Conservation (phyloP, 2,329 filamentous ascomycete genomes). For the Paecilomyces dactylethromorphus region DNA sequence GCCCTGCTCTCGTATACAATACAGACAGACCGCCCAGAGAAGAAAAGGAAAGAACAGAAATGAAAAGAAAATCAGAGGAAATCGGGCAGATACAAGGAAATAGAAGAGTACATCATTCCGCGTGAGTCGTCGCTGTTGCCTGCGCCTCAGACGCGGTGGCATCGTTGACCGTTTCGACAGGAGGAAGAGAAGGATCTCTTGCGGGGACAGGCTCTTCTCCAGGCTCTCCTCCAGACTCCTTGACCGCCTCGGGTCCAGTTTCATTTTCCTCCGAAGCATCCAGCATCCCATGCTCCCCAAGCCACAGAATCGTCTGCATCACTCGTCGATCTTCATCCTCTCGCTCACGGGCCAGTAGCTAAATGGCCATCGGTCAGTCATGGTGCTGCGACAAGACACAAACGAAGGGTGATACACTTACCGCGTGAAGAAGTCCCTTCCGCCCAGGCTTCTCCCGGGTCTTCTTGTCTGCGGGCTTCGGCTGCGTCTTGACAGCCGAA, state of each 20-base stretch:
- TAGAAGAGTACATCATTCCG: background rate
- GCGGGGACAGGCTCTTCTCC: background rate
- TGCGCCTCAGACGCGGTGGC: background rate
- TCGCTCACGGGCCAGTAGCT: conserved; percentile 38
- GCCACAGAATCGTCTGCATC: conserved; percentile 36
- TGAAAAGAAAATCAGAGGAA: no score
- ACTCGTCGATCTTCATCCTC: conserved; percentile 35
- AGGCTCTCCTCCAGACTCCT: background rate
- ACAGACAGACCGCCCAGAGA: background rate
- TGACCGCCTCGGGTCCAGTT: background rate
- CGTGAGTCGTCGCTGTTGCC: background rate
- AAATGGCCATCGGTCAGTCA: background rate
- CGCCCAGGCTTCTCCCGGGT: conserved; percentile 14
- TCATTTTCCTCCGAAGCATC: conserved; percentile 21
- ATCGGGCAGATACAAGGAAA: background rate
- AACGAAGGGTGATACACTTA: conserved; percentile 17
- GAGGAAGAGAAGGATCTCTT: background rate
- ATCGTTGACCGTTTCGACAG: background rate
- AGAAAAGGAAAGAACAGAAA: no score
- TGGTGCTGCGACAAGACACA: background rate
- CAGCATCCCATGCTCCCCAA: conserved; percentile 36
- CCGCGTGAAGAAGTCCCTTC: conserved; percentile 39
- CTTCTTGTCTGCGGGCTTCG: conserved; percentile 20
- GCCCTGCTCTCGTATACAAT: background rate
- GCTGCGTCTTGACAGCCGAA: conserved; percentile 20